A percentile compares a stretch with the other conserved stretches of the same genome.
Evolutionary conservation across 768 basidiomycete genomes (phyloP).

Genomic region (Pholiota conissans): DNA sequence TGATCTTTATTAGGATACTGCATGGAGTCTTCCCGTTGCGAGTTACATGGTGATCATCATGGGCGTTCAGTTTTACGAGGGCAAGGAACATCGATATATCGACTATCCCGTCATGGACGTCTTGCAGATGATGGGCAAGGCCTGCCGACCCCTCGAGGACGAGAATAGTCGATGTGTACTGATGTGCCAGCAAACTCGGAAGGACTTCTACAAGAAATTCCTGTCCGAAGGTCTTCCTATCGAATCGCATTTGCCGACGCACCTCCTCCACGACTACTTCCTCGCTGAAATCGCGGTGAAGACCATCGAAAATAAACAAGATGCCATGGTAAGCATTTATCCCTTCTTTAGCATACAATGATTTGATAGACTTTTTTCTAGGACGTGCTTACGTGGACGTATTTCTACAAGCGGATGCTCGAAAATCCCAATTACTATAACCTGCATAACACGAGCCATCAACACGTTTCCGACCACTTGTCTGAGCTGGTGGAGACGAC

Average conservation of each 20-base stretch:
- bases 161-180: slow-evolving; percentile 90
- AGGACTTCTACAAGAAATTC: slow-evolving; percentile 99
- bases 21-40: slow-evolving; percentile 93
- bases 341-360: not conserved
- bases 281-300: slow-evolving; percentile 97
- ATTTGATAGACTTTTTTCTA: slow-evolving; percentile 26
- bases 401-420: slow-evolving; percentile 96
- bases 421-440: slow-evolving; percentile 98
- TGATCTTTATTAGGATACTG: slow-evolving; percentile 66
- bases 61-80: slow-evolving; percentile 98
- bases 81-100: slow-evolving; percentile 96
- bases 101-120: slow-evolving; percentile 99
- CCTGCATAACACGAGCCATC: slow-evolving; percentile 92
- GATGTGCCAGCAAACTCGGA: slow-evolving; percentile 97
- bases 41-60: slow-evolving; percentile 99
- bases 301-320: slow-evolving; percentile 99
- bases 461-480: slow-evolving; percentile 92
- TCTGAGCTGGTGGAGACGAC: slow-evolving; percentile 97
- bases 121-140: slow-evolving; percentile 99
- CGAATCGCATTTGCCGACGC: slow-evolving; percentile 90
- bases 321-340: slow-evolving; percentile 71
- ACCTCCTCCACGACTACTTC: slow-evolving; percentile 95
- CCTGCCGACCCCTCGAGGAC: slow-evolving; percentile 88
- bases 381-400: slow-evolving; percentile 99
- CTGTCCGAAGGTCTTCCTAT: slow-evolving; percentile 95